Evolutionary conservation across 352 stramenopile genomes (phyloP).

Genomic region (Phytophthora hibernalis): DNA sequence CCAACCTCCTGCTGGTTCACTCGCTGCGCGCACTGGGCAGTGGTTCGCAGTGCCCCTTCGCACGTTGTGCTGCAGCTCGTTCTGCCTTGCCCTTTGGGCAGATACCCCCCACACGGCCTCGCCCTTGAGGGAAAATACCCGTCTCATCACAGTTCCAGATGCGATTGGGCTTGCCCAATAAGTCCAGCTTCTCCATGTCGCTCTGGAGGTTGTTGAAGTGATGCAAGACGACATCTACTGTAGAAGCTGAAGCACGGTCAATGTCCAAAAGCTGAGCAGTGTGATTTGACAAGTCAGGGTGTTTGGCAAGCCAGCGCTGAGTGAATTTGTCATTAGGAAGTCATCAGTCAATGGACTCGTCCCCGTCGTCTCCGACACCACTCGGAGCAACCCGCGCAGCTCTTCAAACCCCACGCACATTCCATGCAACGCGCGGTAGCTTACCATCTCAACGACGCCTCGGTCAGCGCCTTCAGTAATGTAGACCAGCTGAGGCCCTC

Average conservation of each 20-base stretch:
- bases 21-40: not conserved
- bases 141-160: not conserved
- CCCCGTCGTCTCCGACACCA: not conserved
- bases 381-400: not conserved
- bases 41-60: not conserved
- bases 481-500: constrained; percentile 4
- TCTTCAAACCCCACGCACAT: not conserved
- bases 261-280: not conserved
- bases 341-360: not conserved
- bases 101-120: not conserved
- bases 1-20: not conserved
- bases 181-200: not conserved
- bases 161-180: not conserved
- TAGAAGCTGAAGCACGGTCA: not conserved
- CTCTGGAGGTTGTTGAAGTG: not conserved
- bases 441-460: constrained; percentile 4
- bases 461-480: constrained; percentile 13
- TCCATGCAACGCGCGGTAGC: constrained; percentile 2
- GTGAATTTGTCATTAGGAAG: not conserved
- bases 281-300: not conserved
- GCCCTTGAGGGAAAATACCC: not conserved
- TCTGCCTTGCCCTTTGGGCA: not conserved
- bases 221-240: not conserved
- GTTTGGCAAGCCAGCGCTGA: not conserved
- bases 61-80: not conserved